Percentiles rank a stretch among this genome's conserved stretches.
Evolutionary conservation across 2,329 filamentous ascomycete species (phyloP).

Genomic region (Diplodia corticola): DNA sequence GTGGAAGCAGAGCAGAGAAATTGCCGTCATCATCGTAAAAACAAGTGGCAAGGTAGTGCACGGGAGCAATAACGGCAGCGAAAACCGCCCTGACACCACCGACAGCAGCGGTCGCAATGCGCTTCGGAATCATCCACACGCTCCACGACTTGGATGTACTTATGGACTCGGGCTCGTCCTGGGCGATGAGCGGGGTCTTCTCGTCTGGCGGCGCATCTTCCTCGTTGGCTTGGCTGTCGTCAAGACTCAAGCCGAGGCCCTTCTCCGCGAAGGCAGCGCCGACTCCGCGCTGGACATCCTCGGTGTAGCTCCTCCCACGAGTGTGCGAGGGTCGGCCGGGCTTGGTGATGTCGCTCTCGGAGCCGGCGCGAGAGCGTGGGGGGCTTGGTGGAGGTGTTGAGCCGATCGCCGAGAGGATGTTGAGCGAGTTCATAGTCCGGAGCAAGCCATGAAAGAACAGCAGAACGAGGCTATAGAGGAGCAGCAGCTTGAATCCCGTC

Average conservation of each 20-base stretch:
- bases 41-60: constrained; percentile 77
- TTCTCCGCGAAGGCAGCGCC: neutral
- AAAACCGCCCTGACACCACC: constrained; percentile 77
- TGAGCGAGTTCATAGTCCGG: constrained; percentile 90
- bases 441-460: constrained; percentile 48
- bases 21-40: constrained; percentile 78
- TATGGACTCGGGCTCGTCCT: constrained; percentile 31
- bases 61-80: constrained; percentile 75
- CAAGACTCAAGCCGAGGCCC: neutral
- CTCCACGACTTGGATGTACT: constrained; percentile 39
- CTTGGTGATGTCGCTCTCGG: constrained; percentile 49
- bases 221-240: constrained; percentile 24
- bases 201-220: constrained; percentile 55
- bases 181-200: constrained; percentile 65
- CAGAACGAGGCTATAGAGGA: constrained; percentile 12
- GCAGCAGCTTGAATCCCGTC: constrained; percentile 16
- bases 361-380: constrained; percentile 55
- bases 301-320: constrained; percentile 20
- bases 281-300: constrained; percentile 13
- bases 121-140: constrained; percentile 61
- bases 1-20: constrained; percentile 75
- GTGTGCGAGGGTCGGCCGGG: constrained; percentile 31
- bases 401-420: constrained; percentile 80
- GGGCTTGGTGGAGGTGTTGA: constrained; percentile 54
- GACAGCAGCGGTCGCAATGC: constrained; percentile 70